Evolutionary conservation across 306 rosid genomes (phyloP).

Genomic region (Crataegus laevigata): DNA sequence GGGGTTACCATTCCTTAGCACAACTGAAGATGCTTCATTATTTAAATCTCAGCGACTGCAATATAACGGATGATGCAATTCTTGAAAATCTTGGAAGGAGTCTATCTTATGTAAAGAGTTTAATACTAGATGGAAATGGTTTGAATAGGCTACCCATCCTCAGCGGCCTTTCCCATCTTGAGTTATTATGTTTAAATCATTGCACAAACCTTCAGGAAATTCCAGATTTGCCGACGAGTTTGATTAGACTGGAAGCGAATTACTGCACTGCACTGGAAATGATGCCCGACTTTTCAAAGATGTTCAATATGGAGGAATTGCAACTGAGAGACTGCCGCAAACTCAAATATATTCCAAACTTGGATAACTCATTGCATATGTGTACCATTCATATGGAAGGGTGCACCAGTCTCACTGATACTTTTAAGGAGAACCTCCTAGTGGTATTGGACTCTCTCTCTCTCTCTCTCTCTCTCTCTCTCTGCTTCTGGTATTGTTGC

Average conservation of each 20-base stretch:
- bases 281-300: background rate
- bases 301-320: too few relatives aligned
- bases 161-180: background rate
- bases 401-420: background rate
- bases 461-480: background rate
- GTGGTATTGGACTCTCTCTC: conserved; percentile 8
- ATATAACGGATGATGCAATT: too few relatives aligned
- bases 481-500: background rate
- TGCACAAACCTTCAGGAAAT: background rate
- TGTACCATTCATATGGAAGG: background rate
- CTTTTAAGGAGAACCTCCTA: background rate
- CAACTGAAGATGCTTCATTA: too few relatives aligned
- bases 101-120: background rate
- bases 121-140: too few relatives aligned
- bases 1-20: too few relatives aligned
- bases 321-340: too few relatives aligned
- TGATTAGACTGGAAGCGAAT: background rate
- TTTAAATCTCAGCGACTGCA: too few relatives aligned
- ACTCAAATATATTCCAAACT: too few relatives aligned
- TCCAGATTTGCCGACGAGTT: background rate
- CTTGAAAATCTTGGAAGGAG: conserved; percentile 13
- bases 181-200: background rate
- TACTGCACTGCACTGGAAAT: conserved; percentile 3
- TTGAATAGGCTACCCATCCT: too few relatives aligned
- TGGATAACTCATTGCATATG: background rate